Evolutionary conservation across 306 rosid species (phyloP).

Genomic region (Parietaria judaica): DNA sequence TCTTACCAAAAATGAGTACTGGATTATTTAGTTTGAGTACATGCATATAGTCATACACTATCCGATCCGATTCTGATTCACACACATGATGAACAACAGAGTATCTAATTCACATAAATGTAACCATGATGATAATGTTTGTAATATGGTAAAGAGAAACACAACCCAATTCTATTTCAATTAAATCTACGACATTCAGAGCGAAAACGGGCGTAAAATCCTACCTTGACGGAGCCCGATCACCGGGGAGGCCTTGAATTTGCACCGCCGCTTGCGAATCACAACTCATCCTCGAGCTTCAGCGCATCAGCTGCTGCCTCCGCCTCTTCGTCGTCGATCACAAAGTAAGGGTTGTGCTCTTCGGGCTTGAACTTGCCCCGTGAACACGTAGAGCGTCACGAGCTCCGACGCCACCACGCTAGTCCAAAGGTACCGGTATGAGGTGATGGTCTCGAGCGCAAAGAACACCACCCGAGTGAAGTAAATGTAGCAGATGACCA

Average conservation of each 20-base stretch:
- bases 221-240: conserved; percentile 30
- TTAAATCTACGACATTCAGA: conserved; percentile 26
- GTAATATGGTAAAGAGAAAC: conserved; percentile 21
- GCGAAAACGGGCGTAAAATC: conserved; percentile 24
- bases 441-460: conserved; percentile 82
- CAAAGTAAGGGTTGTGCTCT: conserved; percentile 86
- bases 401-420: conserved; percentile 83
- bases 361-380: conserved; percentile 90
- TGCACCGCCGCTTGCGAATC: conserved; percentile 29
- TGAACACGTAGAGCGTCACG: conserved; percentile 73
- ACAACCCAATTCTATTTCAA: conserved; percentile 34
- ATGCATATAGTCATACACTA: conserved; percentile 5
- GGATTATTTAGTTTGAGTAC: conserved; percentile 29
- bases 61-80: conserved; percentile 21
- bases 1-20: conserved; percentile 14
- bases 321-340: conserved; percentile 90
- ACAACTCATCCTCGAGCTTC: conserved; percentile 95
- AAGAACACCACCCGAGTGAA: conserved; percentile 89
- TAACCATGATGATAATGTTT: conserved; percentile 12
- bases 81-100: conserved; percentile 9
- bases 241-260: conserved; percentile 5
- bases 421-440: conserved; percentile 88
- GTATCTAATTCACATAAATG: conserved; percentile 20
- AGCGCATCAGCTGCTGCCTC: conserved; percentile 89
- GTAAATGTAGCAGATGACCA: conserved; percentile 90